Evolutionary conservation across 2,329 filamentous ascomycete species (phyloP), one percentile per base, ranked within the genome.

Genomic region (Aspergillus flavus): DNA sequence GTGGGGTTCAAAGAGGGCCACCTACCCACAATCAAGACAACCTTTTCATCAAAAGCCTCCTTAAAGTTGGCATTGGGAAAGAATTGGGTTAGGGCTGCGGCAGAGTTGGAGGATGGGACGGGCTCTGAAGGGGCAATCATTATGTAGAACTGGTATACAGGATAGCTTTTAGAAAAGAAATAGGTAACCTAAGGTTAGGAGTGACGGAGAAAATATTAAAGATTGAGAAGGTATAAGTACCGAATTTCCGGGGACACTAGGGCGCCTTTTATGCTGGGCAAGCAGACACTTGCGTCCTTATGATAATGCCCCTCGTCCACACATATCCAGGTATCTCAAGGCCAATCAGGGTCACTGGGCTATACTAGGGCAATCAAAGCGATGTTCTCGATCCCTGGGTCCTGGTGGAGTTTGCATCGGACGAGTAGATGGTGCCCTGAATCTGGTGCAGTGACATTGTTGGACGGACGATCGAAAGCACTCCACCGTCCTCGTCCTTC

Each of bases 71-170:
- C 52, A 11, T 56, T 45, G 16, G 68, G 66, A 26, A 62, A 46
- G 52, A 62, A 71, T 36, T 67, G 68, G 34, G 62, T 61, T 46
- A 68, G 46, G 23, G 62, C 52, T 26, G 39, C 19, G 32, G 30
- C 59, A 28, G 64, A 62, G 50, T 61, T 65, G 34, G 64, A 65
- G n/a, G 63, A 57, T 9, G 57, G 30, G 16, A 59, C 57, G 21
- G 67, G 62, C 6, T 67, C 67, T 12, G 64, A 62, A 14, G 66
- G 64, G n/a, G 67, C 64, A 54, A 69, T 69, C 67, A 69, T 69
- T 6, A 23, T 66, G 64, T 32, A 56, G 32, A 11, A 9, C 10
- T 21, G 21, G 21, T 19, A 12, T 16, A 1, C 14, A 50, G 12
- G 23, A 2, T 14, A 23, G 4, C 1, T 10, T 6, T 4, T 46